Evolutionary conservation across 805 yeast genomes (phyloP).

Genomic region (Candida verbasci): DNA sequence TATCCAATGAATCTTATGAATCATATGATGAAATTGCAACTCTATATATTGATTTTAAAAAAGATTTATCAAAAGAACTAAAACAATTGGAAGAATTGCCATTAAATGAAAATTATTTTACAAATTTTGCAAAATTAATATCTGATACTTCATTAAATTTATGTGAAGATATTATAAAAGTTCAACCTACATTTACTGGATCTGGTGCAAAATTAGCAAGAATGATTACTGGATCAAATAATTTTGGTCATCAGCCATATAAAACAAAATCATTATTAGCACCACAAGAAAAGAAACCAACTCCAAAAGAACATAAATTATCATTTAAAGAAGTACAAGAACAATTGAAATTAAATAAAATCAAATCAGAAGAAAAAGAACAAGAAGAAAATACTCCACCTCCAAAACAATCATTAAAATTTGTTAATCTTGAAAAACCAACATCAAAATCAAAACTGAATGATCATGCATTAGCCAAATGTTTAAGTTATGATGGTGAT

Average conservation of each 20-base stretch:
- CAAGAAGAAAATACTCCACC: neutral
- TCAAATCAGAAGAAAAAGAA: constrained; percentile 11
- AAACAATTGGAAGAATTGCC: constrained; percentile 12
- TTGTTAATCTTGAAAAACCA: constrained; percentile 21
- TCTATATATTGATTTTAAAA: constrained; percentile 25
- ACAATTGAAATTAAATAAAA: constrained; percentile 8
- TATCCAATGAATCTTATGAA: constrained; percentile 24
- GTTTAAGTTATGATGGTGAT: constrained; percentile 35
- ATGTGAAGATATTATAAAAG: constrained; percentile 30
- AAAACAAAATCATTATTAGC: constrained; percentile 39
- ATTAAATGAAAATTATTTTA: constrained; percentile 23
- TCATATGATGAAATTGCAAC: constrained; percentile 38
- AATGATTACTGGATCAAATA: constrained; percentile 38
- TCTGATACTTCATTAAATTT: constrained; percentile 32
- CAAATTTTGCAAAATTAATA: constrained; percentile 21
- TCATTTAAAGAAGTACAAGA: constrained; percentile 7
- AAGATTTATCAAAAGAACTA: constrained; percentile 15
- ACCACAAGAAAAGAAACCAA: constrained; percentile 21
- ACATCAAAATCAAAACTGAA: constrained; percentile 10
- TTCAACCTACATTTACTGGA: constrained; percentile 37
- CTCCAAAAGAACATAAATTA: constrained; percentile 5
- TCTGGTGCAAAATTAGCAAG: constrained; percentile 40
- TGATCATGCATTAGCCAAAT: constrained; percentile 22
- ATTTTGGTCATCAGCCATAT: constrained; percentile 35
- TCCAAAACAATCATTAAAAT: constrained; percentile 26